Evolutionary conservation across 1,139 yeast genomes (phyloP), one percentile per base, ranked within the genome.

Genomic region (Scheffersomyces insectosa): DNA sequence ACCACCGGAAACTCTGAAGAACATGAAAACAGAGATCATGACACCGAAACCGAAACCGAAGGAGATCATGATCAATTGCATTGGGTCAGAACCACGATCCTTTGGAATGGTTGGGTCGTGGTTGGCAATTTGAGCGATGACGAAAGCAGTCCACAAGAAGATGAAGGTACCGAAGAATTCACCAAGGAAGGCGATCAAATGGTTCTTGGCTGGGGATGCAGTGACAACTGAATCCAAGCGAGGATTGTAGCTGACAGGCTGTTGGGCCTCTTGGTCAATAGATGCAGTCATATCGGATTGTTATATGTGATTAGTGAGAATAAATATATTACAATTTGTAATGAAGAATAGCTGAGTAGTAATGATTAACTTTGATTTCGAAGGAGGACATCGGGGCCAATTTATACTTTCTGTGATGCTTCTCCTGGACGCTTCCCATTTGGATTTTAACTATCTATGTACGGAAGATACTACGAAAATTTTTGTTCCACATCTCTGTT

Each of bases 41-140:
- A 89, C 89, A 54, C 90, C 84, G 59, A 88, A 86, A 48, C 96
- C 96, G 68, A 89, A 89, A 56, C 96, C 96, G 44, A 86, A 77
- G 3, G 96, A 72, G 58, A 89, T 89, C 90, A 88, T 85, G 49
- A 86, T 76, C 56, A 87, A 69, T 63, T 79, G 82, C 42, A 79
- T 73, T 38, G 95, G 91, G 58, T 82, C 79, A 31, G 91, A 79
- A 37, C 73, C 75, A 4, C 36, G 40, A 10, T 51, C 50, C 30
- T 52, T 55, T 12, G 71, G 67, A 47, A 78, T 71, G 39, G 66
- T 60, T 20, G 77, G 78, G 54, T 77, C 85, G 55, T 80, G 82
- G 70, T 88, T 88, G 51, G 96, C 95, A 62, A 83, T 83, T 63
- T 86, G 89, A 37, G 95, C 95, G 73, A 88, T 87, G 42, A 86